A percentile compares a stretch with the other conserved stretches of the same genome.
phyloP scores from a whole-genome alignment of 306 rosid species.

The Dryas alaskensis region DNA sequence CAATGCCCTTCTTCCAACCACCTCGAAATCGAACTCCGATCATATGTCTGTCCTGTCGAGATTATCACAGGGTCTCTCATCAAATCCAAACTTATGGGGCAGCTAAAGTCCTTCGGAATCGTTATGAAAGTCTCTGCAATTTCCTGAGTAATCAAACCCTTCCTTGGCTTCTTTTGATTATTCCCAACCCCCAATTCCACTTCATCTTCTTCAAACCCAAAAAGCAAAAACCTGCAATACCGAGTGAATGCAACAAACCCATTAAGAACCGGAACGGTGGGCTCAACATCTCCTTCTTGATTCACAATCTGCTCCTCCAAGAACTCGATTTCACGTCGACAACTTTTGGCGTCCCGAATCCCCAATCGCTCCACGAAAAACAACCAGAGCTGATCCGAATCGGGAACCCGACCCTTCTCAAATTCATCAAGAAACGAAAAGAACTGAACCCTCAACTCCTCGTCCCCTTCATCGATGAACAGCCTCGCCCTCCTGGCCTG shows the following conservation, averaged over 20 bases:
- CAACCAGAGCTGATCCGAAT: constrained; percentile 41
- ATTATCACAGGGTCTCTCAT: constrained; percentile 88
- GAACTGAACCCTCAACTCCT: constrained; percentile 45
- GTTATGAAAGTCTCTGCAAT: constrained; percentile 73
- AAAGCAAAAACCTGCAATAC: constrained; percentile 80
- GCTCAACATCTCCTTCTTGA: constrained; percentile 87
- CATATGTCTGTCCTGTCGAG: constrained; percentile 87
- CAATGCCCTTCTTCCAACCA: constrained; percentile 97
- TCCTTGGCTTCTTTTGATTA: constrained; percentile 44
- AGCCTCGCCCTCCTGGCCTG: constrained; percentile 60
- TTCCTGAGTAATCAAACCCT: constrained; percentile 61
- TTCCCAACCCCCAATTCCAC: constrained; percentile 38
- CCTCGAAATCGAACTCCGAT: constrained; percentile 70
- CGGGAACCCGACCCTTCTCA: constrained; percentile 60
- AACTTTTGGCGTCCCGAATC: constrained; percentile 59
- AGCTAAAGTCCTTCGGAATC: constrained; percentile 78
- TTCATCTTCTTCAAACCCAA: constrained; percentile 86
- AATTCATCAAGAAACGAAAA: constrained; percentile 58
- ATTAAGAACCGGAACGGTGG: constrained; percentile 64
- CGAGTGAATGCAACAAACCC: constrained; percentile 86
- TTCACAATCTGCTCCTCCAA: constrained; percentile 95
- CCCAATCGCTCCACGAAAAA: constrained; percentile 55
- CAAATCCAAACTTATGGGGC: constrained; percentile 81
- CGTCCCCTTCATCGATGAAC: constrained; percentile 62
- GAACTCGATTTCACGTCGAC: constrained; percentile 71